phyloP scores from a whole-genome alignment of 2,329 filamentous ascomycete genomes.

The Colletotrichum acutatum region DNA sequence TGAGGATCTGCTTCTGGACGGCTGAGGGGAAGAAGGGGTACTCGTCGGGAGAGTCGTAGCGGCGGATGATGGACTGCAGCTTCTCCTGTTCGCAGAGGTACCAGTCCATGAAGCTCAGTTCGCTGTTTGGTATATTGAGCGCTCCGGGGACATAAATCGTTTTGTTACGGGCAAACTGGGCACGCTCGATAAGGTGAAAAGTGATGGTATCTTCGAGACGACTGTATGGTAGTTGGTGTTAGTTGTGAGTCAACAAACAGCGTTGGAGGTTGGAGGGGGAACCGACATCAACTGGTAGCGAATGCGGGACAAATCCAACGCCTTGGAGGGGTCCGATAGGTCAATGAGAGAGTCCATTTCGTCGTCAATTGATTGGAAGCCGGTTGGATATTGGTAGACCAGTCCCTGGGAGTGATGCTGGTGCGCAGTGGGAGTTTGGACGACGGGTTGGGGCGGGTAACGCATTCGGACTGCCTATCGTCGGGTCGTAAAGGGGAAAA shows the following conservation, averaged over 20 bases:
- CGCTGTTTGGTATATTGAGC: conserved; percentile 78
- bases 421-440: conserved; percentile 11
- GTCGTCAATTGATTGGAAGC: conserved; percentile 33
- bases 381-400: neutral
- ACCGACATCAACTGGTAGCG: conserved; percentile 91
- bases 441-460: conserved; percentile 14
- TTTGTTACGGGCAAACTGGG: conserved; percentile 94
- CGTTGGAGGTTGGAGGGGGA: conserved; percentile 24
- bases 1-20: conserved; percentile 84
- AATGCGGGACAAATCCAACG: conserved; percentile 90
- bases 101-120: conserved; percentile 92
- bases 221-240: conserved; percentile 57
- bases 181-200: conserved; percentile 95
- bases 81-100: conserved; percentile 90
- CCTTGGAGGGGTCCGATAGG: conserved; percentile 84
- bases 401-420: conserved; percentile 4
- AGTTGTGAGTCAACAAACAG: neutral
- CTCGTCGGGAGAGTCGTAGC: conserved; percentile 96
- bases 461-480: conserved; percentile 20
- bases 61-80: conserved; percentile 90
- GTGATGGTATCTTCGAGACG: conserved; percentile 98
- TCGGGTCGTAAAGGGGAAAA: conserved; percentile 25
- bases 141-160: conserved; percentile 87
- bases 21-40: conserved; percentile 94
- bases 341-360: conserved; percentile 92